Evolutionary conservation across 192 early-diverging fungal species (phyloP).

Genomic region (Coemansia umbellata): DNA sequence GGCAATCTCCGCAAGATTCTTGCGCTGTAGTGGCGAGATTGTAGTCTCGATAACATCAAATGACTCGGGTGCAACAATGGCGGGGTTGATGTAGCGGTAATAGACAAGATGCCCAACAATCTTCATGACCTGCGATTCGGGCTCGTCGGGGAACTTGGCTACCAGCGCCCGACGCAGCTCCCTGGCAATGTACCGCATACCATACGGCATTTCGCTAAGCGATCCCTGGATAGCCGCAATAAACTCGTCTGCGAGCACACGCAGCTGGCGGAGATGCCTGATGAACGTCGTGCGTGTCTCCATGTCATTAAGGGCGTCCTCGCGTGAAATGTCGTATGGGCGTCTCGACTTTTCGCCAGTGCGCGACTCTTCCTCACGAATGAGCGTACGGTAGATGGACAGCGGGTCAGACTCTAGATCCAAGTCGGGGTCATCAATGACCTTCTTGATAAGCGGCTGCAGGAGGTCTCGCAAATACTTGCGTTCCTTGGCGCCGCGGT

Average conservation of each 20-base stretch:
- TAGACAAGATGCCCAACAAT: constrained; percentile 94
- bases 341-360: constrained; percentile 79
- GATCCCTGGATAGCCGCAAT: constrained; percentile 76
- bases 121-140: constrained; percentile 76
- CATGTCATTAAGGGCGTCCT: constrained; percentile 78
- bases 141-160: constrained; percentile 77
- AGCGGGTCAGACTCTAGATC: constrained; percentile 91
- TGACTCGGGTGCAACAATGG: constrained; percentile 94
- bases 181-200: constrained; percentile 93
- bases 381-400: constrained; percentile 80
- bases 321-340: constrained; percentile 70
- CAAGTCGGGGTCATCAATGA: constrained; percentile 71
- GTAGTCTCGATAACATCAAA: constrained; percentile 90
- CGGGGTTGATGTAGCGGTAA: constrained; percentile 98
- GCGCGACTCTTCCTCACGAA: constrained; percentile 84
- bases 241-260: constrained; percentile 79
- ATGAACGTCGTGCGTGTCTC: constrained; percentile 69
- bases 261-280: constrained; percentile 70
- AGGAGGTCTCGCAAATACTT: constrained; percentile 84
- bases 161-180: constrained; percentile 76
- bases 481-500: constrained; percentile 92
- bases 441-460: constrained; percentile 73
- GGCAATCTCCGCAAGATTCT: constrained; percentile 93
- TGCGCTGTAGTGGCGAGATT: constrained; percentile 85
- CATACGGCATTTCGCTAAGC: constrained; percentile 86